Evolutionary conservation across 345 rosid species (phyloP), one percentile per base, ranked within the genome.

Genomic region (Eucalyptus guilfoylei): DNA sequence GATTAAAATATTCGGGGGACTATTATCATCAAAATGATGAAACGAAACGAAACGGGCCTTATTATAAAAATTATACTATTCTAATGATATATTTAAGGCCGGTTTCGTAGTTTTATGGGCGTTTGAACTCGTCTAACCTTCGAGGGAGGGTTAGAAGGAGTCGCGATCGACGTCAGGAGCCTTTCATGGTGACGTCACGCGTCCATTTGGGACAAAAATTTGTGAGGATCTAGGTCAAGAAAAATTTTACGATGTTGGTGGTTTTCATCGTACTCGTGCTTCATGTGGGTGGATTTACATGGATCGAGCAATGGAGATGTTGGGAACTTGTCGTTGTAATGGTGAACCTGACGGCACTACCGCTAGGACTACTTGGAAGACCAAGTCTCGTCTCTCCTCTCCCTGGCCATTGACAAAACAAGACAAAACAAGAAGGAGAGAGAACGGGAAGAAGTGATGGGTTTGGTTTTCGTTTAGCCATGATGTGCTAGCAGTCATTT

Each of bases 41-140:
- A 49, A 60, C 28, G 49, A 85, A 14, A 85, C n/a, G 58, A 52
- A 2, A 55, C 30, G 62, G 62, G 60, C 30, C 30, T 49, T 11
- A 34, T 86, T 86, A 37, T 86, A n/a, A 50, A 50, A 42, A 9
- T n/a, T 17, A 49, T 23, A 76, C 7, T 76, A 37, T 37, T 76
- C 7, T 37, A 37, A 37, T 12, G 83, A 76, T 21, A 42, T 32
- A 48, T 42, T 14, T 49, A 14, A 50, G 52, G 89, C 52, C 89
- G 89, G 89, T 88, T 88, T 88, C 89, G 44, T 80, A 86, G 87
- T 80, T 58, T 88, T 17, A 88, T 80, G 86, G 87, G 23, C 7
- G 89, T 88, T 88, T 88, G 89, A 88, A 80, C 87, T 76, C 45
- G 89, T 88, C 89, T 80, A 88, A 67, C 48, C 62, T 40, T 88